Percentiles rank a stretch among this genome's conserved stretches.
Evolutionary conservation across 2,329 filamentous ascomycete genomes (phyloP).

Genomic region (Phyllosticta paracitricarpa): DNA sequence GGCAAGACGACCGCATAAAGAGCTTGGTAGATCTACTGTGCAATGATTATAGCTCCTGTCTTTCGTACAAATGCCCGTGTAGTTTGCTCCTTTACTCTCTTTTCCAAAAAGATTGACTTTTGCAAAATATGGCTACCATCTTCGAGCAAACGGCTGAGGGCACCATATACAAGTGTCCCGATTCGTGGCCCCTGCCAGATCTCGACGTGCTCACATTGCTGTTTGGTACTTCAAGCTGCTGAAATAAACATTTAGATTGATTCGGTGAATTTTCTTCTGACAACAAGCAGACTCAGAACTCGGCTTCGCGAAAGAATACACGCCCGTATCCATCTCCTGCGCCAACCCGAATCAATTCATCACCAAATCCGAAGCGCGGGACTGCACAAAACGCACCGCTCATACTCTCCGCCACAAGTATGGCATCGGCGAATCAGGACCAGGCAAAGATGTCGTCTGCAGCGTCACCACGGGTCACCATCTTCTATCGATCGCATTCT

Average conservation of each 20-base stretch:
- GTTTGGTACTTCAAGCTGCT: slow-evolving; percentile 23
- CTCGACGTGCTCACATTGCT: slow-evolving; percentile 33
- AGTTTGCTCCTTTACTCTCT: not conserved
- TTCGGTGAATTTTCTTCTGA: not conserved
- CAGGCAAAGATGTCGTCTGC: slow-evolving; percentile 42
- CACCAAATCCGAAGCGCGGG: slow-evolving; percentile 42
- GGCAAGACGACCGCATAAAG: not conserved
- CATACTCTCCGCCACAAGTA: slow-evolving; percentile 46
- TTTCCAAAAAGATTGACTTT: not conserved
- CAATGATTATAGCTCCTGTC: not conserved
- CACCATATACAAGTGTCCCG: slow-evolving; percentile 22
- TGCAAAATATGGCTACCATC: slow-evolving; percentile 21
- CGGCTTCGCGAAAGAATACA: slow-evolving; percentile 35
- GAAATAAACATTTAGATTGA: not conserved
- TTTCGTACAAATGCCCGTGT: not conserved
- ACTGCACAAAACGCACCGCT: slow-evolving; percentile 43
- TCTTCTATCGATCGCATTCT: slow-evolving; percentile 45
- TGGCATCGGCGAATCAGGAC: slow-evolving; percentile 41
- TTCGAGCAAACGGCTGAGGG: slow-evolving; percentile 23
- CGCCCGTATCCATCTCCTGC: slow-evolving; percentile 48
- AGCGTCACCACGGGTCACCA: slow-evolving; percentile 48
- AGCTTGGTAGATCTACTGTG: not conserved
- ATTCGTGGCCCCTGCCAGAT: slow-evolving; percentile 25
- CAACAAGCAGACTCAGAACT: slow-evolving; percentile 19
- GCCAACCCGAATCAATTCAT: slow-evolving; percentile 43